Percentiles rank a stretch among this genome's conserved stretches.
phyloP scores from a whole-genome alignment of 2,329 filamentous ascomycete genomes.

The Ceratocystiopsis sp. region DNA sequence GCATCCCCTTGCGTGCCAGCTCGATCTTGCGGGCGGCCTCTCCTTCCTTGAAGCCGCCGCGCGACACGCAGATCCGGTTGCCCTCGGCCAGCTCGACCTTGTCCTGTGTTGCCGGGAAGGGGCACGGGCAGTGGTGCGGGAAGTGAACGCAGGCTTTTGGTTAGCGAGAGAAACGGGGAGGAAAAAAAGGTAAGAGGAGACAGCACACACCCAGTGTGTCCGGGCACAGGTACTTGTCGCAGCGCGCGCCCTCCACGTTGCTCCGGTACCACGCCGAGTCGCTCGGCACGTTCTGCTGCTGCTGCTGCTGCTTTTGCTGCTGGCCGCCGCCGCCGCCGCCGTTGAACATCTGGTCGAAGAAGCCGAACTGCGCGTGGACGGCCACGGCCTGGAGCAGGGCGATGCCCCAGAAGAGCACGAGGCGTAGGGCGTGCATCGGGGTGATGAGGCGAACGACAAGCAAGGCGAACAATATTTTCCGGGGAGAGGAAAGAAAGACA shows the following conservation, averaged over 20 bases:
- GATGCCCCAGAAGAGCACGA: conserved; percentile 28
- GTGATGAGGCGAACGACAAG: too few relatives aligned
- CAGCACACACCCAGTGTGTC: conserved; percentile 48
- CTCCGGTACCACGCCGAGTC: conserved; percentile 59
- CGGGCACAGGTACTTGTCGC: conserved; percentile 86
- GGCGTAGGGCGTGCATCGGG: conserved; percentile 9
- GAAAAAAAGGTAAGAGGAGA: neutral
- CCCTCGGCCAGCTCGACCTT: conserved; percentile 62
- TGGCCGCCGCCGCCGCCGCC: conserved; percentile 33
- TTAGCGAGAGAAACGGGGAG: neutral
- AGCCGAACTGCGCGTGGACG: conserved; percentile 70
- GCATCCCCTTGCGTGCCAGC: conserved; percentile 58
- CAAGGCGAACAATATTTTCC: too few relatives aligned
- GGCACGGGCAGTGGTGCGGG: conserved; percentile 91
- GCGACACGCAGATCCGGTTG: conserved; percentile 55
- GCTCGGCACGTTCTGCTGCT: conserved; percentile 65
- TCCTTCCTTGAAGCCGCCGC: conserved; percentile 54
- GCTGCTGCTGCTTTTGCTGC: conserved; percentile 40
- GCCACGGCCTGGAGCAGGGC: conserved; percentile 35
- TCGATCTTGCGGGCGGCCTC: conserved; percentile 64
- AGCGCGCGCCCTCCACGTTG: conserved; percentile 45
- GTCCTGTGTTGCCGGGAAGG: conserved; percentile 59
- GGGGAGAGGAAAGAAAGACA: neutral
- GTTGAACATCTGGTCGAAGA: conserved; percentile 97
- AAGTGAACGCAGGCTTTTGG: conserved; percentile 69